phyloP scores from a whole-genome alignment of 371 early-diverging fungal genomes.

The Zopfochytrium polystomum region DNA sequence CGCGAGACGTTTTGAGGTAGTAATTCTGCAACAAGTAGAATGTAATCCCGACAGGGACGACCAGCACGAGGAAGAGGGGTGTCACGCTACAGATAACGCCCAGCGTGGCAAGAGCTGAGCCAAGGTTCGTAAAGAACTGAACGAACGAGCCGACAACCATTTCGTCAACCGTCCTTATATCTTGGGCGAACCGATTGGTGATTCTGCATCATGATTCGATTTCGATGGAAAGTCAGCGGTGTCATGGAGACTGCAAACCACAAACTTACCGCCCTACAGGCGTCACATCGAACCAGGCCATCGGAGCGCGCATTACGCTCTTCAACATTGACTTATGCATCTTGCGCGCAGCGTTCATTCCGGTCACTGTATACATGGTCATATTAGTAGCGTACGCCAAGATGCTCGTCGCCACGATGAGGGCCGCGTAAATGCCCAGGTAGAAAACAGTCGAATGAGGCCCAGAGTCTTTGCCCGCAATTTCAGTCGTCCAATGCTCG shows the following conservation, averaged over 20 bases:
- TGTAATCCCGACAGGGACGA: conserved; percentile 30
- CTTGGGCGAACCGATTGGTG: conserved; percentile 21
- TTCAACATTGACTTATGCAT: conserved; percentile 50
- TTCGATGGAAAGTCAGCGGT: conserved; percentile 33
- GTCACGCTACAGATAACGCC: conserved; percentile 25
- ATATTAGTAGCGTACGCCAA: conserved; percentile 37
- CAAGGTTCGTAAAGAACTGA: conserved; percentile 40
- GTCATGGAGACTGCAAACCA: conserved; percentile 23
- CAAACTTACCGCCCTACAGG: conserved; percentile 67
- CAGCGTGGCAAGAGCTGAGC: conserved; percentile 34
- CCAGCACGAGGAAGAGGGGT: conserved; percentile 17
- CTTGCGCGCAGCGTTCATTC: conserved; percentile 19
- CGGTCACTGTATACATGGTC: conserved; percentile 10
- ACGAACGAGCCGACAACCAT: conserved; percentile 48
- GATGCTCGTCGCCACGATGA: conserved; percentile 41
- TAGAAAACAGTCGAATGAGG: conserved; percentile 33
- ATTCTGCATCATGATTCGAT: conserved; percentile 19
- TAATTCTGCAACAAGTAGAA: conserved; percentile 35
- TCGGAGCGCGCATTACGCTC: conserved; percentile 66
- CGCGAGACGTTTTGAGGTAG: conserved; percentile 37
- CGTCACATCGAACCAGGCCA: conserved; percentile 85
- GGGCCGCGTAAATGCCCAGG: conserved; percentile 52
- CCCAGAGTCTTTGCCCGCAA: neutral
- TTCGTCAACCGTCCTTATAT: conserved; percentile 43
- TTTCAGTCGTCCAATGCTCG: conserved; percentile 11